Conservation (phyloP, 306 rosid genomes). For the Datisca glomerata region DNA sequence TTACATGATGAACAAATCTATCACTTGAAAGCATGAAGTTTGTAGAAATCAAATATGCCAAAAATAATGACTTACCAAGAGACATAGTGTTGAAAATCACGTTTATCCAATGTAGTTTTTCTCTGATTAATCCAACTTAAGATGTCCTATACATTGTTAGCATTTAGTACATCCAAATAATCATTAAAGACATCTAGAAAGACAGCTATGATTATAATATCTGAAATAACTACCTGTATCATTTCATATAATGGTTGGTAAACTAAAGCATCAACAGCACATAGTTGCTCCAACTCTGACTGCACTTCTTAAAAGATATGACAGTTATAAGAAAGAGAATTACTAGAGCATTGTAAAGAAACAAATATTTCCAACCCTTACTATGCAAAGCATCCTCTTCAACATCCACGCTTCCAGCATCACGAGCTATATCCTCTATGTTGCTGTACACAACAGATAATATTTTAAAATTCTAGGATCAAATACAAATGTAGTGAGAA, state of each 20-base stretch:
- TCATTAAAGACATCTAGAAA: constrained; percentile 6
- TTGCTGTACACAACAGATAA: constrained; percentile 50
- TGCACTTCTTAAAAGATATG: constrained; percentile 47
- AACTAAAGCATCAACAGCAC: constrained; percentile 33
- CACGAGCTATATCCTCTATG: constrained; percentile 89
- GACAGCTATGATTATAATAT: constrained; percentile 8
- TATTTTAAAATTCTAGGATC: no score
- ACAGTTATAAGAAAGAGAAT: constrained; percentile 12
- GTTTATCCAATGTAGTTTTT: constrained; percentile 54
- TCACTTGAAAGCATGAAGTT: no score
- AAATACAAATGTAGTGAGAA: no score
- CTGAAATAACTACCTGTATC: constrained; percentile 51
- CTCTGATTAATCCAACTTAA: constrained; percentile 71
- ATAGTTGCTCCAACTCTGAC: constrained; percentile 64
- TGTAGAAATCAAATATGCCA: no score
- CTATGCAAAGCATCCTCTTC: constrained; percentile 72
- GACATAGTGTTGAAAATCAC: constrained; percentile 74
- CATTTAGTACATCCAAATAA: constrained; percentile 12
- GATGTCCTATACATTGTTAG: constrained; percentile 47
- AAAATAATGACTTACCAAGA: constrained; percentile 68
- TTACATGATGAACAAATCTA: no score
- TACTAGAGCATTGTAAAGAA: constrained; percentile 5
- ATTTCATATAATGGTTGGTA: constrained; percentile 80
- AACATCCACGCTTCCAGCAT: constrained; percentile 81
- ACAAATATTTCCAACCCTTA: constrained; percentile 32